Evolutionary conservation across 2,329 filamentous ascomycete species (phyloP).

Genomic region (Stagonosporopsis rhizophila): DNA sequence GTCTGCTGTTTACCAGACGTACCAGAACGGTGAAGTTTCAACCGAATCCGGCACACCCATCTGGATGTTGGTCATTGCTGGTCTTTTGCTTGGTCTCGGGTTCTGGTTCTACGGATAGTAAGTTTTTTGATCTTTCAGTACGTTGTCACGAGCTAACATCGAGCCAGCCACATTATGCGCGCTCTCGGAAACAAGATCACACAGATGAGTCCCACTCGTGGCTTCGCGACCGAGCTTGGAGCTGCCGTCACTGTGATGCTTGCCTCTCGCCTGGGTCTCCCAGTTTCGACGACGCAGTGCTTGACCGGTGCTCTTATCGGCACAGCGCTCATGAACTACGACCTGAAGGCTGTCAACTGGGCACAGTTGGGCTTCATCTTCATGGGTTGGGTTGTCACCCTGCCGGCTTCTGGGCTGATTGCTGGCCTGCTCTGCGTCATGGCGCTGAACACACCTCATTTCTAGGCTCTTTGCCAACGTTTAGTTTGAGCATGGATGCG

Average conservation of each 20-base stretch:
- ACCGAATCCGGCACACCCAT: slow-evolving; percentile 60
- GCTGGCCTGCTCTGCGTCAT: slow-evolving; percentile 51
- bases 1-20: slow-evolving; percentile 68
- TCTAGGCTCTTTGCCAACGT: slow-evolving; percentile 15
- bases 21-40: slow-evolving; percentile 57
- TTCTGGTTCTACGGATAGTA: slow-evolving; percentile 67
- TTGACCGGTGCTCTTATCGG: slow-evolving; percentile 35
- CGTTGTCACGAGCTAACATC: neutral
- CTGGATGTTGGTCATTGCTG: slow-evolving; percentile 67
- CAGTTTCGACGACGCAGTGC: slow-evolving; percentile 70
- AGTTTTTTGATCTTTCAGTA: neutral
- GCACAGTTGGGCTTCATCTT: slow-evolving; percentile 52
- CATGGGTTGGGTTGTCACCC: slow-evolving; percentile 52
- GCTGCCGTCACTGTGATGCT: slow-evolving; percentile 69
- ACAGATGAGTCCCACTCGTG: slow-evolving; percentile 65
- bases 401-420: slow-evolving; percentile 52
- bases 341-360: slow-evolving; percentile 52
- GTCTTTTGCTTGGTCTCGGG: slow-evolving; percentile 61
- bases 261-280: slow-evolving; percentile 67
- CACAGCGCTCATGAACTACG: slow-evolving; percentile 41
- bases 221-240: slow-evolving; percentile 45
- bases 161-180: slow-evolving; percentile 62
- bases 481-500: neutral
- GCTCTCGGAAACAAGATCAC: slow-evolving; percentile 68
- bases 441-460: slow-evolving; percentile 53